Percentiles rank a stretch among this genome's conserved stretches.
Evolutionary conservation across 768 basidiomycete species (phyloP).

Genomic region (Boletellus ananas): DNA sequence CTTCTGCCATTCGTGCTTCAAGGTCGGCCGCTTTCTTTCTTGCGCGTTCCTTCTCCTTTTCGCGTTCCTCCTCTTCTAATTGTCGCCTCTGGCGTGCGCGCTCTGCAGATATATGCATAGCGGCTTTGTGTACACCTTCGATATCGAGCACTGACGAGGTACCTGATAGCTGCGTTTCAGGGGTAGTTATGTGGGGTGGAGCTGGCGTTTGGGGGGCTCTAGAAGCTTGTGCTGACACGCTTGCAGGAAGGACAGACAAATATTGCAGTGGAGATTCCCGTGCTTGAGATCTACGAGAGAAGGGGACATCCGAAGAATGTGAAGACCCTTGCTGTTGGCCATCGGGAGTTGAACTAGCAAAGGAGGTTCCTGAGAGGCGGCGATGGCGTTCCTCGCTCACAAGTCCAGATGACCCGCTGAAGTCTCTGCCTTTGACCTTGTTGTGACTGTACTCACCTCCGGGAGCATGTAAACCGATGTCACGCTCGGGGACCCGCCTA

Average conservation of each 20-base stretch:
- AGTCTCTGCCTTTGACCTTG: constrained; percentile 18
- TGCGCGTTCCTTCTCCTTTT: constrained; percentile 77
- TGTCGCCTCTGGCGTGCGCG: constrained; percentile 76
- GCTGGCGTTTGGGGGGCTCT: constrained; percentile 42
- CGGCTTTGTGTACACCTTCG: constrained; percentile 65
- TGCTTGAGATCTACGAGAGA: constrained; percentile 36
- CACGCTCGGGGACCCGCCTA: constrained; percentile 19
- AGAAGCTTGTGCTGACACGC: constrained; percentile 1
- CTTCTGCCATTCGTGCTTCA: constrained; percentile 57
- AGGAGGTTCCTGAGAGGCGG: constrained; percentile 21
- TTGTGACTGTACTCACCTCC: constrained; percentile 19
- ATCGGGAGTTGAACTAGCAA: constrained; percentile 20
- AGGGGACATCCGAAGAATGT: constrained; percentile 18
- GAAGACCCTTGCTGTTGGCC: constrained; percentile 19
- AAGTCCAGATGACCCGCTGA: constrained; percentile 6
- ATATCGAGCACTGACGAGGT: constrained; percentile 40
- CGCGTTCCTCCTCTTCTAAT: constrained; percentile 79
- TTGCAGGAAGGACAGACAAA: constrained; percentile 24
- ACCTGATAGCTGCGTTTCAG: constrained; percentile 31
- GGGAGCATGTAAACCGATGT: constrained; percentile 6
- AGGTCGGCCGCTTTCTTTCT: constrained; percentile 73
- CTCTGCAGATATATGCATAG: constrained; percentile 84
- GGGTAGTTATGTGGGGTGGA: constrained; percentile 38
- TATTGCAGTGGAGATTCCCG: constrained; percentile 42
- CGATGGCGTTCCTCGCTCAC: constrained; percentile 19